Base-by-base conservation (phyloP, 2,329 filamentous ascomycete genomes). In the Monilinia fructigena region DNA sequence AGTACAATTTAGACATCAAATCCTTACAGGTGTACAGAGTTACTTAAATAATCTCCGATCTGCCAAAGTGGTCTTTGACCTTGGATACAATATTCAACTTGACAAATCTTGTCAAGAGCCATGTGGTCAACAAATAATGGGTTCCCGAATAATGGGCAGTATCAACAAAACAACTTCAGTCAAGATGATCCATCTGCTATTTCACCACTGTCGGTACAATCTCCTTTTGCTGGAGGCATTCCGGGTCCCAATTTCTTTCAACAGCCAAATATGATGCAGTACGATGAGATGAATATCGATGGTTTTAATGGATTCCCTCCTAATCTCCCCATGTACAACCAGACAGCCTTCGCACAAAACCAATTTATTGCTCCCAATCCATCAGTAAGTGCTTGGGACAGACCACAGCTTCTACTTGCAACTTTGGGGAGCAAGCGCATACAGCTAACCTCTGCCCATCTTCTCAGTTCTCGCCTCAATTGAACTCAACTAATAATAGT, bases 51-150 rank as follows among this genome's bases (percentile, higher is more conserved):
- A 38, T 40, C 48, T 61, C 31, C 20, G 31, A 20, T 20, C 16
- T 61, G n/a, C n/a, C 45, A 23, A n/a, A 48, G 45, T 48, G 20
- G 28, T 60, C 42, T 20, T 60, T 12, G 20, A 50, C 42, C 45
- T 48, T 60, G 42, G 56, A 48, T 20, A 50, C 56, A 58, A 23
- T 14, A 5, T 11, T 40, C 61, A 56, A 48, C 42, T 47, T 58
- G 3, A 20, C 38, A 35, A 47, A 28, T 20, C 31, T 53, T 56
- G 54, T 53, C 42, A 23, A 54, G 53, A 62, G 31, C 54, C 14
- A 75, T 75, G 74, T 75, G 74, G 74, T 67, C 66, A 42, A 26
- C 45, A 61, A 75, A 73, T 54, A 72, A 72, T 67, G 68, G 67
- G 16, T 75, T 72, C 68, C 69, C 69, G 40, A 69, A 60, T 64